Conservation (phyloP, 2,329 filamentous ascomycete genomes). For the Lasiodiplodia sp. region DNA sequence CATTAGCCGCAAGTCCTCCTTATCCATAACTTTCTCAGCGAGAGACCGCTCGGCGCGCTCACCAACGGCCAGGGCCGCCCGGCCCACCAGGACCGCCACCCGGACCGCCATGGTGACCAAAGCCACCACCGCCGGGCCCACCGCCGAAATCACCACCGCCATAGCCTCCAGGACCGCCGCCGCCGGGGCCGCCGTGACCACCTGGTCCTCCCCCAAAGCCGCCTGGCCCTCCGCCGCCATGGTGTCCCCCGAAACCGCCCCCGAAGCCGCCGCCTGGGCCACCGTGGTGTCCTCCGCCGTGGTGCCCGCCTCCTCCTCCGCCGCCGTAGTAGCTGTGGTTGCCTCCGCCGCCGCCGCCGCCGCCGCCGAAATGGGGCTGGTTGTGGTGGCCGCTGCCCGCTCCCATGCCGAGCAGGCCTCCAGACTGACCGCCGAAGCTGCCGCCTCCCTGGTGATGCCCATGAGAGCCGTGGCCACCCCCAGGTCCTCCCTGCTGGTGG, state of each 20-base stretch:
- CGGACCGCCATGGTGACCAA: conserved; percentile 2
- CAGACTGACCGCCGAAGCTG: conserved; percentile 14
- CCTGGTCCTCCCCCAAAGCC: neutral
- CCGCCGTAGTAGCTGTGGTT: neutral
- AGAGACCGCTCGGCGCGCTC: conserved; percentile 4
- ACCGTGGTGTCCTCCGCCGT: conserved; percentile 1
- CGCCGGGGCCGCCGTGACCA: neutral
- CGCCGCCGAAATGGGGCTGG: neutral
- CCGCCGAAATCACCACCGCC: conserved; percentile 6
- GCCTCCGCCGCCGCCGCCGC: neutral
- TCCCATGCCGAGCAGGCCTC: conserved; percentile 1
- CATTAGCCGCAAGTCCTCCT: conserved; percentile 11
- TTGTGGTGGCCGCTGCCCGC: conserved; percentile 3
- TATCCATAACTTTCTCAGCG: conserved; percentile 2
- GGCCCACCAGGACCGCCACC: conserved; percentile 22
- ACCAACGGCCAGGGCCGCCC: conserved; percentile 22
- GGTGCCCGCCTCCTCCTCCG: neutral
- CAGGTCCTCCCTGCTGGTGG: neutral
- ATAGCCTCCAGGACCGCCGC: conserved; percentile 14
- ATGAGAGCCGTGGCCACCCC: conserved; percentile 11
- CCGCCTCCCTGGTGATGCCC: conserved; percentile 16
- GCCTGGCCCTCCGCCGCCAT: neutral
- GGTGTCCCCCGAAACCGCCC: too few relatives aligned
- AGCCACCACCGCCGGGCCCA: conserved; percentile 2
- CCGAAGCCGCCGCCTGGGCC: neutral